Base-by-base conservation (phyloP, 2,329 filamentous ascomycete genomes). In the Pseudogymnoascus sp. region DNA sequence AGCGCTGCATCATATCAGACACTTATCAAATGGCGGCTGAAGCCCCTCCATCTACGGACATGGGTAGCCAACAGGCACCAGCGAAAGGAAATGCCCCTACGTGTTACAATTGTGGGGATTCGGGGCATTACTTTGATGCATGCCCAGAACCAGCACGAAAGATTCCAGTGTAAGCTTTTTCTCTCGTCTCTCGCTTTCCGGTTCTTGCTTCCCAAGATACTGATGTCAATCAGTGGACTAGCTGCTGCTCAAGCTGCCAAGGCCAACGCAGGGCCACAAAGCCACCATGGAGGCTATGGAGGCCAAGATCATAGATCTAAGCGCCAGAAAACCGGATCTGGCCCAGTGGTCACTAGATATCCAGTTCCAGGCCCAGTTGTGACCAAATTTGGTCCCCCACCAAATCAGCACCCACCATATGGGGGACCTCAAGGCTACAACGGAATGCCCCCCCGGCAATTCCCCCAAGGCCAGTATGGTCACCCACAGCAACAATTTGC, bases 61-160 rank as follows among this genome's bases (percentile, higher is more conserved):
- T 28, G 6, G 28, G 50, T 34, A 16, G 8, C 50, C 50, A 56
- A 21, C 28, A 56, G 50, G 50, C 50, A 56, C 50, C 50, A 56
- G 50, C 50, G 6, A 56, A 56, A 34, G 50, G 6, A 56, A 53
- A 53, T 53, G 46, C 46, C n/a, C 50, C 50, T 34, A 56, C 50
- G 5, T 85, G 82, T 71, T 84, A 83, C 70, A 84, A 83, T 69
- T 85, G 82, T 67, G 81, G 81, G 61, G 70, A 73, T 59, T 72
- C 73, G 31, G 79, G 79, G 3, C 82, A 85, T 69, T 84, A 81
- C 75, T 75, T 80, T 11, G 73, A 83, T 61, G 80, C 80, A 60
- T 85, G 82, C 69, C 82, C 81, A 6, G 78, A 82, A 64, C 77
- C 79, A 21, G 80, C 78, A 23, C 74, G 80, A 65, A 71, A 74